Evolutionary conservation across 495 filamentous ascomycete species (phyloP).

Genomic region (Staphylotrichum tortipilum): DNA sequence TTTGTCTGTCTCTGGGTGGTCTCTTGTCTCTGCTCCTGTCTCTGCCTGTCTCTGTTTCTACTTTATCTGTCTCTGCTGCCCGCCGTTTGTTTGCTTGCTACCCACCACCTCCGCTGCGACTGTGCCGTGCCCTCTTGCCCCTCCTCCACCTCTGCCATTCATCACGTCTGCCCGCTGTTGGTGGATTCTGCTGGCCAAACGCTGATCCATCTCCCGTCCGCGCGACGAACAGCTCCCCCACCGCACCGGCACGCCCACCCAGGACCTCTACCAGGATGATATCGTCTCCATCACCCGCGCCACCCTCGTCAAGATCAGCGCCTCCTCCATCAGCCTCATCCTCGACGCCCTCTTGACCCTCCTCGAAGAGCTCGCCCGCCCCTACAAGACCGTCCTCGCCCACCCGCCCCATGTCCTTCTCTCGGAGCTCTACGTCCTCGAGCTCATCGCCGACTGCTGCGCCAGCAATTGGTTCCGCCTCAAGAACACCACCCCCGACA

Average conservation of each 20-base stretch:
- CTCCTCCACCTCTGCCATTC: too few relatives aligned
- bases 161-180: too few relatives aligned
- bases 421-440: constrained; percentile 52
- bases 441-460: constrained; percentile 56
- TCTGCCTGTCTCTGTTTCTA: neutral
- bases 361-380: constrained; percentile 40
- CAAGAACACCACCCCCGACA: constrained; percentile 25
- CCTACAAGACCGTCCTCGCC: constrained; percentile 29
- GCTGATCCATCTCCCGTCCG: too few relatives aligned
- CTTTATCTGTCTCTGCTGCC: neutral
- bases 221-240: constrained; percentile 62
- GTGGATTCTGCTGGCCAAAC: too few relatives aligned
- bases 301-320: constrained; percentile 52
- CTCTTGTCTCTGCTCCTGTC: neutral
- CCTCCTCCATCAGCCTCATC: constrained; percentile 43
- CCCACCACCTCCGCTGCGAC: too few relatives aligned
- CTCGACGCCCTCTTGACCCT: constrained; percentile 47
- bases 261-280: constrained; percentile 53
- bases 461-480: constrained; percentile 45
- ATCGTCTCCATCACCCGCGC: constrained; percentile 50
- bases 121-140: too few relatives aligned
- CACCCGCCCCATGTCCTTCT: constrained; percentile 47
- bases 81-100: too few relatives aligned
- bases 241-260: constrained; percentile 50
- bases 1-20: too few relatives aligned